Base-by-base conservation (phyloP, 2,329 filamentous ascomycete genomes). In the Myriosclerotinia curreyana region DNA sequence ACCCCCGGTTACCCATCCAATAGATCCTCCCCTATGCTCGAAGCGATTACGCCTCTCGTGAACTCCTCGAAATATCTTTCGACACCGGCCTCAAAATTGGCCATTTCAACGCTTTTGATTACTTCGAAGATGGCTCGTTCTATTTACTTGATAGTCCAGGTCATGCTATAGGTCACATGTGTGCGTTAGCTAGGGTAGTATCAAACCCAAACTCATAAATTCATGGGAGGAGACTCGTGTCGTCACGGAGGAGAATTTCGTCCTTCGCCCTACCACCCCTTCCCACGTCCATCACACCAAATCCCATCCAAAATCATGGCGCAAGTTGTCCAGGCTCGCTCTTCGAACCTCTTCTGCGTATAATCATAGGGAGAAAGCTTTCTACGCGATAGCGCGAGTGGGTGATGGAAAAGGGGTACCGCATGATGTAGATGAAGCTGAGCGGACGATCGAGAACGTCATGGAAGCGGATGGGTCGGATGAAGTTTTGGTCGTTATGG, bases 71-170 rank as follows among this genome's bases (percentile, higher is more conserved):
- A 49, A 70, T 79, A 44, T 65, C 72, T n/a, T 73, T 75, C 49
- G 69, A 74, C 50, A 66, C 71, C n/a, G 71, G 68, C 6, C 64
- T 79, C 3, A 75, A 77, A 65, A 78, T 82, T 25, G 80, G 79
- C 1, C 70, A 76, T 11, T 82, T 82, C 69, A 38, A 75, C 40
- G 80, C 80, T 2, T 72, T 76, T 42, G 83, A 86, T 70, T 85
- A 79, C 69, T 86, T 84, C 62, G 78, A 78, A 3, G 83, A 86
- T 69, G 83, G 82, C 0, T 79, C 75, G 25, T 83, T 86, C 67
- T 85, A 84, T 69, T 74, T 86, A 1, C 68, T 81, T 0, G 77
- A 80, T 64, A 75, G 69, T 3, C 78, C 77, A 0, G 77, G 77
- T 0, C 78, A 79, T 65, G 73, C 76, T 3, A 66, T 77, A 4